phyloP scores from a whole-genome alignment of 2,329 filamentous ascomycete species.

The Fusarium proliferatum region DNA sequence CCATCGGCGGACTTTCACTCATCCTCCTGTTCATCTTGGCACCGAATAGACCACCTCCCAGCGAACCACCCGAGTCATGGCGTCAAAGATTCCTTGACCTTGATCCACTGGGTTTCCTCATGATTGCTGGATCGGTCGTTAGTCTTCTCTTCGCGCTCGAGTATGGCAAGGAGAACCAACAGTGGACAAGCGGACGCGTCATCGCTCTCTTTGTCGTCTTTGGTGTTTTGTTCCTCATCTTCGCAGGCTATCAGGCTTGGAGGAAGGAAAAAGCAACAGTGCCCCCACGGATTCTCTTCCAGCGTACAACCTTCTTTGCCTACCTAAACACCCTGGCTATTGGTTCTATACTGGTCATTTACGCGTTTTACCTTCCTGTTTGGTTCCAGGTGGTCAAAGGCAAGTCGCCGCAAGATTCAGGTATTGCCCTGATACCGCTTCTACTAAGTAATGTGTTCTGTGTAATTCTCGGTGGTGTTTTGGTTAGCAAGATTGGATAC shows the following conservation, averaged over 20 bases:
- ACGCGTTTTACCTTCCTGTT: slow-evolving; percentile 18
- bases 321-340: not conserved
- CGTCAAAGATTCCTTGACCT: slow-evolving; percentile 13
- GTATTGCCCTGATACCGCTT: not conserved
- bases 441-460: slow-evolving; percentile 11
- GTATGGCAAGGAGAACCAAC: slow-evolving; percentile 4
- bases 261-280: slow-evolving; percentile 11
- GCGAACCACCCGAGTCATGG: slow-evolving; percentile 1
- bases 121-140: slow-evolving; percentile 16
- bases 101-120: slow-evolving; percentile 6
- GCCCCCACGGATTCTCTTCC: not conserved
- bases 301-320: not conserved
- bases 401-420: not conserved
- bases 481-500: slow-evolving; percentile 11
- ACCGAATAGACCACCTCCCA: slow-evolving; percentile 1
- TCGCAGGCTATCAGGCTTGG: slow-evolving; percentile 17
- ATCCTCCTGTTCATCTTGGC: slow-evolving; percentile 1
- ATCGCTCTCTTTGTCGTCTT: slow-evolving; percentile 21
- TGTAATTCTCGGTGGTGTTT: slow-evolving; percentile 12
- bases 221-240: not conserved
- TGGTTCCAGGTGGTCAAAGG: slow-evolving; percentile 29
- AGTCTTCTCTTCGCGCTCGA: slow-evolving; percentile 22
- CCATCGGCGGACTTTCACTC: slow-evolving; percentile 13
- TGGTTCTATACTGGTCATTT: slow-evolving; percentile 4
- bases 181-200: not conserved